Base-by-base conservation (phyloP, 192 early-diverging fungal species). In the Dimargaris cristalligena region DNA sequence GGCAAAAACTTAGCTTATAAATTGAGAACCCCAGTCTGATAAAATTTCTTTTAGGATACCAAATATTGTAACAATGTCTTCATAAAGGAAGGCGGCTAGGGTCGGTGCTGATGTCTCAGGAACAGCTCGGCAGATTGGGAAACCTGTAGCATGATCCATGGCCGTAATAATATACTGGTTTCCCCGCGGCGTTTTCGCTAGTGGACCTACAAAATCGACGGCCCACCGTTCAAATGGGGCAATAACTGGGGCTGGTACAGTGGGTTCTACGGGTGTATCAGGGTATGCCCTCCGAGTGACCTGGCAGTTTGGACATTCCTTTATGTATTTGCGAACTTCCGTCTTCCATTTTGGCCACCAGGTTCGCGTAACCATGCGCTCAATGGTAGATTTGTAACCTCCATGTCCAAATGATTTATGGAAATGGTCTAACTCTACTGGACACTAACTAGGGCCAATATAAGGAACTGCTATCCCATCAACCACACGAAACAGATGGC, bases 131-230 rank as follows among this genome's bases (percentile, higher is more conserved):
- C 26, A 48, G 8, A 61, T 35, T 1, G 50, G 29, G 49, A 48
- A 61, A 22, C 47, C 47, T 20, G 60, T 61, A n/a, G 60, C 50
- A 30, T 61, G 60, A 25, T 61, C 60, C 4, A 61, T 50, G 10
- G 60, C 60, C 2, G 50, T 34, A 10, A 61, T 23, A 18, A 61
- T 61, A 48, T 50, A 61, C n/a, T 52, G 33, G 60, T 61, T 61
- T 11, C 35, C 35, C 2, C 4, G 14, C 18, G 23, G 34, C 14
- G 60, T 61, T 28, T 50, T 41, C 0, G 60, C 49, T 16, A 38
- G 52, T 3, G 50, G 34, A 10, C 60, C 60, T 26, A 61, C 52
- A 32, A 61, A 52, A 28, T 61, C 50, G 25, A 61, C 44, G 2
- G n/a, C 20, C 60, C 60, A 61, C 6, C 34, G 22, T 6, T 29